Base-by-base conservation (phyloP, 2,329 filamentous ascomycete genomes). In the Bimuria novae-zelandiae region DNA sequence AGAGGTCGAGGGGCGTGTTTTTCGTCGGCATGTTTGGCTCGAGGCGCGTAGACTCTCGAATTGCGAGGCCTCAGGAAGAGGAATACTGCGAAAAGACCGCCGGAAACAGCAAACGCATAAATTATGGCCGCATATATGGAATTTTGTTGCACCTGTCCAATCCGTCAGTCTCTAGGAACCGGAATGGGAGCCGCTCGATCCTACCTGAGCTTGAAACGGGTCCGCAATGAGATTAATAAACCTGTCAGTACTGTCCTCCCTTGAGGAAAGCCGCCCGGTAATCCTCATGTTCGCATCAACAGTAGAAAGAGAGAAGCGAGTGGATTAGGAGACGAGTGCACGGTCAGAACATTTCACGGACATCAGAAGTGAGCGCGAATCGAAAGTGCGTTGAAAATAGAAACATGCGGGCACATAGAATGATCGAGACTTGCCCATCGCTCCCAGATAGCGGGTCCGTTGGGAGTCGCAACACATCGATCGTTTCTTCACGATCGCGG, bases 11-110 rank as follows among this genome's bases (percentile, higher is more conserved):
- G 94, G 6, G 90, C 85, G 77, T 96, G 92, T 74, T 88, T 91
- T 62, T 90, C 86, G 73, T 97, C 93, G 69, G 92, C 91, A 79
- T 97, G 88, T 75, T 95, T 96, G 44, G 94, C 80, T 73, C 95
- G 93, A 23, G 94, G 94, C 3, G 94, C 92, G 75, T 97, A 99
- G 40, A 97, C 90, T 59, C 92, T 83, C 49, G 87, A 89, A 73
- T 97, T 92, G 73, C 92, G 91, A 3, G 94, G 94, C 58, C 94
- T 89, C 43, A 97, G 81, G 64, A 96, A 81, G 61, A 91, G 97
- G 80, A 97, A 99, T 58, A 87, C 76, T 53, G 96, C 72, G 55
- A 90, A 86, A 61, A 96, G 86, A 55, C 87, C 78, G 52, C 84
- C 69, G 5, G 91, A 90, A 68, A 94, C 77, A 47, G 86, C 89